A percentile compares a stretch with the other conserved stretches of the same genome.
Conservation (phyloP, 345 rosid species). For the Cardamine resedifolia region DNA sequence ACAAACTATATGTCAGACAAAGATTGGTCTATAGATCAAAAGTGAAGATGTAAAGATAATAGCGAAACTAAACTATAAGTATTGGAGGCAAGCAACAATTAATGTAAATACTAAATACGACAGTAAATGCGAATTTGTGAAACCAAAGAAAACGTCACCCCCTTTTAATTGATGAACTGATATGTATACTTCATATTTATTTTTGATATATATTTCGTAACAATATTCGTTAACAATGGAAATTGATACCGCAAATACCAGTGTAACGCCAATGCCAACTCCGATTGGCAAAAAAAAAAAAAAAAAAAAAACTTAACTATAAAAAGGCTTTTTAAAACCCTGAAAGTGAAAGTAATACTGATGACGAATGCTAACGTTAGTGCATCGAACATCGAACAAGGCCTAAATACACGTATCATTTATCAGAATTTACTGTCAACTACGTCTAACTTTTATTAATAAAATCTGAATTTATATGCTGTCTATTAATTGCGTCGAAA, state of each 20-base stretch:
- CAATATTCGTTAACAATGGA: not conserved
- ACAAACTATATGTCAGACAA: not conserved
- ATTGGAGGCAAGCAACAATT: not conserved
- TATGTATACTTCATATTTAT: not conserved
- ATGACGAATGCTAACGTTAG: conserved; percentile 22
- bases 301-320: not conserved
- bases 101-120: not conserved
- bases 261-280: not conserved
- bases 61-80: not conserved
- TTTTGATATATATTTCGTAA: too few species aligned
- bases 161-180: not conserved
- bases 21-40: not conserved
- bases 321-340: not conserved
- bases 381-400: not conserved
- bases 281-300: not conserved
- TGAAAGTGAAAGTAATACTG: conserved; percentile 19
- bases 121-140: not conserved
- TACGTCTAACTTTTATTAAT: conserved; percentile 23
- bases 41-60: not conserved
- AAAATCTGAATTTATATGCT: not conserved
- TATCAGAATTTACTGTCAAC: conserved; percentile 22
- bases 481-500: conserved; percentile 20
- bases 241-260: not conserved
- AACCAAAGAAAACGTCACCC: not conserved
- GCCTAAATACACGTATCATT: conserved; percentile 6